These are phyloP conservation scores for Capronia epimyces DNA, from an alignment of 2,329 filamentous ascomycete species.

Conservation along the genomic window DNA sequence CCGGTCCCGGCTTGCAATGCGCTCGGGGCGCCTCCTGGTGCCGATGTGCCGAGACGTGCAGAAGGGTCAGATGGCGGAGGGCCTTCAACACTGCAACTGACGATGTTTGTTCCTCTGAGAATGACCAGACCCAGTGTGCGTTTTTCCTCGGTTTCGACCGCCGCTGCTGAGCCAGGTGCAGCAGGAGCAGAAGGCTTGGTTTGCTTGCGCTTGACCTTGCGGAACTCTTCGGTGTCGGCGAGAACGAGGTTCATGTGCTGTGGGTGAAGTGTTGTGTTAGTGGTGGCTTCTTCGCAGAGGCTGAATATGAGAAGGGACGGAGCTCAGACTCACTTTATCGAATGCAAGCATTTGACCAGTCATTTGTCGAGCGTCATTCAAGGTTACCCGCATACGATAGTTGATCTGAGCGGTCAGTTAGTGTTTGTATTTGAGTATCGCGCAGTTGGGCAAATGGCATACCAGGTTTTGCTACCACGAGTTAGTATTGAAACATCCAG, in stretches of 20 bases:
- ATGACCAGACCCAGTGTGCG: slow-evolving; percentile 93
- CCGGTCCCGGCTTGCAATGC: slow-evolving; percentile 78
- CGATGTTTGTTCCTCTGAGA: slow-evolving; percentile 87
- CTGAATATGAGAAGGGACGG: neutral
- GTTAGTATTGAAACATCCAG: slow-evolving; percentile 25
- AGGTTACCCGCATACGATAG: slow-evolving; percentile 95
- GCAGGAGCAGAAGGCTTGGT: slow-evolving; percentile 61
- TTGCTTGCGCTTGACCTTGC: slow-evolving; percentile 79
- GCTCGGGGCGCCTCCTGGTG: slow-evolving; percentile 55
- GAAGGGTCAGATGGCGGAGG: slow-evolving; percentile 92
- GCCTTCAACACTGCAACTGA: slow-evolving; percentile 91
- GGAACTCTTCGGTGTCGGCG: slow-evolving; percentile 96
- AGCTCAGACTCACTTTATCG: slow-evolving; percentile 69
- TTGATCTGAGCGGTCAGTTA: slow-evolving; percentile 65
- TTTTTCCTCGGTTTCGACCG: slow-evolving; percentile 91
- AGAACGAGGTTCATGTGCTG: slow-evolving; percentile 99
- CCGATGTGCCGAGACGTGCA: slow-evolving; percentile 74
- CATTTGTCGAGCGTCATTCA: slow-evolving; percentile 94
- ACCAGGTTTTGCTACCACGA: slow-evolving; percentile 59
- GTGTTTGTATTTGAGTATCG: neutral
- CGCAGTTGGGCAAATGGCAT: slow-evolving; percentile 33
- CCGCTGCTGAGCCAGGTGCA: slow-evolving; percentile 55
- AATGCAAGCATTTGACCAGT: slow-evolving; percentile 97
- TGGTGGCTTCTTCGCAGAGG: neutral
- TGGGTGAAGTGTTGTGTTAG: slow-evolving; percentile 7